Evolutionary conservation across 73 alveolate species (phyloP).

Genomic region (Paramecium pentaurelia): DNA sequence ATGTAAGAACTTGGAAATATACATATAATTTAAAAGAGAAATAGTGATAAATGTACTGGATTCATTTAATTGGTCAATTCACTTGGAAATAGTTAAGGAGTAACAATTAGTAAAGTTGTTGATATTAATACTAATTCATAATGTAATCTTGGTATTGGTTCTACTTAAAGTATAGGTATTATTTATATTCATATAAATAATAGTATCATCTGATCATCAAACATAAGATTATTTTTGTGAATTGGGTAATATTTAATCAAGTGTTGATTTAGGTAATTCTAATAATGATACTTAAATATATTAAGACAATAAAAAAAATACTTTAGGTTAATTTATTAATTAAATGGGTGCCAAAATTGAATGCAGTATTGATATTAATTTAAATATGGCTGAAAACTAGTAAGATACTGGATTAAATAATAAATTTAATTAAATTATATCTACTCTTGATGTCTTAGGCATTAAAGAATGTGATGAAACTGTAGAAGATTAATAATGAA

Average conservation of each 20-base stretch:
- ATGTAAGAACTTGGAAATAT: conserved; percentile 14
- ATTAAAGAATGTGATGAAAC: not conserved
- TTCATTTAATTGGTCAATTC: not conserved
- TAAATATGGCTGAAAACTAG: not conserved
- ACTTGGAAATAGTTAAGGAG: not conserved
- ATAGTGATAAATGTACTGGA: conserved; percentile 1
- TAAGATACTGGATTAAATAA: not conserved
- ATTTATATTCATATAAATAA: not conserved
- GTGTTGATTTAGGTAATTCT: not conserved
- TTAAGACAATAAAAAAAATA: not conserved
- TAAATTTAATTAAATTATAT: not conserved
- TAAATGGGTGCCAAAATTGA: conserved; percentile 13
- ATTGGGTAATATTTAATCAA: not conserved
- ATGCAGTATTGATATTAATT: conserved; percentile 23
- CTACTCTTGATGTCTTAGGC: not conserved
- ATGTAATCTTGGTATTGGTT: not conserved
- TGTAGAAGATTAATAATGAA: not conserved
- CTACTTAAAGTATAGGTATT: not conserved
- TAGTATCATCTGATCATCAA: not conserved
- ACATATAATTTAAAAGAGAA: not conserved
- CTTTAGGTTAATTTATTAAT: not conserved
- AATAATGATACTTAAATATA: not conserved
- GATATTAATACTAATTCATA: not conserved
- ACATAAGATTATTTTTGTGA: conserved; percentile 3
- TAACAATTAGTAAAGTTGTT: not conserved